Base-by-base conservation (phyloP, 345 rosid genomes). In the Salix arbutifolia region DNA sequence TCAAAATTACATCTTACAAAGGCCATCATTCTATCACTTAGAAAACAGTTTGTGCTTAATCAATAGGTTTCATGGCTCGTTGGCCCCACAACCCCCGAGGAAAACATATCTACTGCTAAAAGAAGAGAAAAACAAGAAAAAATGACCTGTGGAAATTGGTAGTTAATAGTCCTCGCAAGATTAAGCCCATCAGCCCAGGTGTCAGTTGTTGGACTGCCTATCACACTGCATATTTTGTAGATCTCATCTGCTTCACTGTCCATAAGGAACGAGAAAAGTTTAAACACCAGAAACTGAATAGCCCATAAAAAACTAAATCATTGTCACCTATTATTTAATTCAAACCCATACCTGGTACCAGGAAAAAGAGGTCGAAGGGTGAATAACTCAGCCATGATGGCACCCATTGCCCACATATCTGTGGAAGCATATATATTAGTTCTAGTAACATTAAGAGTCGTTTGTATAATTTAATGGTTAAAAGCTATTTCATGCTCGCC, bases 351-450 rank as follows among this genome's bases (percentile, higher is more conserved):
- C 99, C 94, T 95, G 77, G 81, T 84, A 64, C 99, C 99, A 4
- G 99, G 99, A 71, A 93, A 93, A 72, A 95, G 96, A 61, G 99
- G 99, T 61, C 88, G 90, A 21, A 95, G 90, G 69, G 87, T 82
- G 74, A 93, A 82, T 80, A 95, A 68, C 78, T 95, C 99, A 35
- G 99, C 96, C 91, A 95, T 89, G 33, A 95, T 95, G 53, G 99
- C 98, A 66, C 99, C 99, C 97, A 95, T 93, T 8, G 97, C 98
- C 98, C 98, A 95, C 94, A 95, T 90, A 83, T 95, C 99, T 95
- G 86, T 56, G 66, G 42, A 38, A 17, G 26, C 25, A 52, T 6
- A 65, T 46, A 46, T 46, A 46, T 46, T 14, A 46, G 50, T 46
- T 12, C 50, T 13, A 12, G 50, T 46, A 46, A 46, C 17, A 46